phyloP scores from a whole-genome alignment of 2,329 filamentous ascomycete genomes.

The Fusarium metavorans region DNA sequence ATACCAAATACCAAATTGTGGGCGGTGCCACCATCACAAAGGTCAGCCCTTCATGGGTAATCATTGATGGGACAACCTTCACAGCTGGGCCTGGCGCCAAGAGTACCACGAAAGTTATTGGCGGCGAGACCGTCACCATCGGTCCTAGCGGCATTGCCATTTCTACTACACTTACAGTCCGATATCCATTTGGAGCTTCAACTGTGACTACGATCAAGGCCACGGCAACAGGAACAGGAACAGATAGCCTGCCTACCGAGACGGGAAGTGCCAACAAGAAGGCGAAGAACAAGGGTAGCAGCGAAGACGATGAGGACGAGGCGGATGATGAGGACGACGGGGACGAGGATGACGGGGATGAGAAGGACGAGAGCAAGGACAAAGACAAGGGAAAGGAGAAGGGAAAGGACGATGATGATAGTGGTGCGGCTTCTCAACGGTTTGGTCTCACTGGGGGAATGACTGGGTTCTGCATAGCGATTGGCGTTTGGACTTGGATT shows the following conservation, averaged over 20 bases:
- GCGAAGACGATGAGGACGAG: background rate
- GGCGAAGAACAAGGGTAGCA: background rate
- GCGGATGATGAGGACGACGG: slow-evolving; percentile 5
- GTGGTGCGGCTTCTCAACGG: slow-evolving; percentile 13
- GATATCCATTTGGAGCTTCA: slow-evolving; percentile 59
- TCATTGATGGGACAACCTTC: slow-evolving; percentile 64
- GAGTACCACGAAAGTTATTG: slow-evolving; percentile 60
- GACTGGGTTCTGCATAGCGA: slow-evolving; percentile 52
- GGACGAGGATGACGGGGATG: slow-evolving; percentile 34
- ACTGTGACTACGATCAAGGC: slow-evolving; percentile 56
- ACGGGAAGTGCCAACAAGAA: slow-evolving; percentile 41
- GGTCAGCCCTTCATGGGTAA: slow-evolving; percentile 60
- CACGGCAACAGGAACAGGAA: slow-evolving; percentile 43
- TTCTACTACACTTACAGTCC: slow-evolving; percentile 58
- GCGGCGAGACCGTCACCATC: slow-evolving; percentile 64
- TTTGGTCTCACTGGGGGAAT: slow-evolving; percentile 35
- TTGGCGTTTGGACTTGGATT: slow-evolving; percentile 54
- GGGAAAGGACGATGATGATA: slow-evolving; percentile 39
- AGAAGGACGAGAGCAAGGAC: slow-evolving; percentile 28
- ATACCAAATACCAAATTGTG: slow-evolving; percentile 60
- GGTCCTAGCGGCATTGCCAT: slow-evolving; percentile 63
- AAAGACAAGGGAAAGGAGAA: slow-evolving; percentile 36
- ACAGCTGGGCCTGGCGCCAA: slow-evolving; percentile 60
- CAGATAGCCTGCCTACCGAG: slow-evolving; percentile 37
- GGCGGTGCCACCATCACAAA: slow-evolving; percentile 66